Evolutionary conservation across 2,329 filamentous ascomycete species (phyloP).

Genomic region (Beauveria rudraprayagi): DNA sequence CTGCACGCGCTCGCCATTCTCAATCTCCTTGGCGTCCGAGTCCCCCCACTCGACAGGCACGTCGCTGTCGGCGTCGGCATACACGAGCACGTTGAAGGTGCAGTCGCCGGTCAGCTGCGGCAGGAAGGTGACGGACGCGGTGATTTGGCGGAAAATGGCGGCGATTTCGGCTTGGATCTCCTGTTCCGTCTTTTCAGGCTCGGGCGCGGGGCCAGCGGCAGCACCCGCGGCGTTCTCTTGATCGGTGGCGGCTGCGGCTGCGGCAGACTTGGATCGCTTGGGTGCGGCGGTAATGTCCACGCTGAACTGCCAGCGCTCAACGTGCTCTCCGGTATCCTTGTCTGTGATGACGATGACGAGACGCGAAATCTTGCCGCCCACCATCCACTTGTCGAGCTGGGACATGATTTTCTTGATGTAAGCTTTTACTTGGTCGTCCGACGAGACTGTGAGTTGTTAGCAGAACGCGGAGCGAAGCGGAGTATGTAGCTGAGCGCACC

Average conservation of each 20-base stretch:
- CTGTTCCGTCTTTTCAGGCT: constrained; percentile 75
- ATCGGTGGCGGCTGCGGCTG: constrained; percentile 42
- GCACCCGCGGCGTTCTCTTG: constrained; percentile 60
- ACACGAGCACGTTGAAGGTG: constrained; percentile 97
- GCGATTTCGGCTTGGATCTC: constrained; percentile 96
- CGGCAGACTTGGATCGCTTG: constrained; percentile 32
- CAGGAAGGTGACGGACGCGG: constrained; percentile 91
- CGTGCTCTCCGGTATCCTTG: constrained; percentile 92
- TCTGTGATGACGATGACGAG: constrained; percentile 93
- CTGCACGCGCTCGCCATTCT: constrained; percentile 90
- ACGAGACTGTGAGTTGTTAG: constrained; percentile 53
- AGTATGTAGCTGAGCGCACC: constrained; percentile 34
- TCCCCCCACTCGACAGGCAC: constrained; percentile 98
- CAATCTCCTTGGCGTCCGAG: constrained; percentile 94
- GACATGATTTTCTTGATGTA: constrained; percentile 99
- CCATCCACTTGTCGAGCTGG: constrained; percentile 96
- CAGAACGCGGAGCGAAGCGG: background rate
- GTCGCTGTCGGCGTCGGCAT: constrained; percentile 92
- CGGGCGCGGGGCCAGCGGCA: constrained; percentile 18
- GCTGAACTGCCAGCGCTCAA: constrained; percentile 98
- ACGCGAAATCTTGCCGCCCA: constrained; percentile 92
- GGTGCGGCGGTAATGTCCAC: constrained; percentile 41
- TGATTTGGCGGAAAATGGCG: constrained; percentile 95
- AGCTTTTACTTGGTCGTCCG: constrained; percentile 95
- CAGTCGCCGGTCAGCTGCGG: constrained; percentile 85